phyloP scores from a whole-genome alignment of 2,329 filamentous ascomycete genomes.

The Cladosporium phlei region DNA sequence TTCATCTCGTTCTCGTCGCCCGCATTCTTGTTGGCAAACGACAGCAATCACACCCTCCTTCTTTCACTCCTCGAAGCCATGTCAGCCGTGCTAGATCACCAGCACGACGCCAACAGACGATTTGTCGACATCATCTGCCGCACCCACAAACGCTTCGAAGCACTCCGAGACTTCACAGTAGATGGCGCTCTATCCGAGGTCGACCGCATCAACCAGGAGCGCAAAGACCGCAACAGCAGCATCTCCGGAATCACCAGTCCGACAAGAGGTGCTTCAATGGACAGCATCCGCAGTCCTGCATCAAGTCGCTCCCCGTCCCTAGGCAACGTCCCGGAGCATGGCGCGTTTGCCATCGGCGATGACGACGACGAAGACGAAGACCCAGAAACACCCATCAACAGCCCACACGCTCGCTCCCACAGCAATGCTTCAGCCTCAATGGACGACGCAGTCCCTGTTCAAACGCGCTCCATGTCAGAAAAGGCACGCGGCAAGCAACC shows the following conservation, averaged over 20 bases:
- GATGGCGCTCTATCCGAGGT: constrained; percentile 91
- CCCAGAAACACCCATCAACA: constrained; percentile 16
- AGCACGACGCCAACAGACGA: constrained; percentile 61
- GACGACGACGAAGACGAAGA: constrained; percentile 66
- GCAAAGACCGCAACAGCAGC: constrained; percentile 47
- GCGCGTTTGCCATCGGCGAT: constrained; percentile 85
- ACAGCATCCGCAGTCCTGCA: constrained; percentile 63
- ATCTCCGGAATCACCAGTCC: constrained; percentile 29
- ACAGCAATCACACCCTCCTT: constrained; percentile 79
- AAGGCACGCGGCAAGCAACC: constrained; percentile 96
- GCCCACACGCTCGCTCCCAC: constrained; percentile 1
- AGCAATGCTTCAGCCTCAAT: constrained; percentile 47
- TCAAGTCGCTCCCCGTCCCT: constrained; percentile 53
- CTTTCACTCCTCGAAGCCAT: constrained; percentile 81
- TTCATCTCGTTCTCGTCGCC: constrained; percentile 91
- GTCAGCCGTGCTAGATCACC: constrained; percentile 84
- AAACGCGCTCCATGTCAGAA: constrained; percentile 89
- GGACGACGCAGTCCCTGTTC: constrained; percentile 76
- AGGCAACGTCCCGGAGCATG: constrained; percentile 70
- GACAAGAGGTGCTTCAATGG: constrained; percentile 49
- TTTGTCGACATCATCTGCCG: constrained; percentile 75
- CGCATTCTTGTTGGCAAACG: constrained; percentile 85
- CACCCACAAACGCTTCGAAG: constrained; percentile 78
- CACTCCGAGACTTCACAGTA: constrained; percentile 78
- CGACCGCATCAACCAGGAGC: constrained; percentile 67